Evolutionary conservation across 495 filamentous ascomycete species (phyloP).

Genomic region (Physcia stellaris): DNA sequence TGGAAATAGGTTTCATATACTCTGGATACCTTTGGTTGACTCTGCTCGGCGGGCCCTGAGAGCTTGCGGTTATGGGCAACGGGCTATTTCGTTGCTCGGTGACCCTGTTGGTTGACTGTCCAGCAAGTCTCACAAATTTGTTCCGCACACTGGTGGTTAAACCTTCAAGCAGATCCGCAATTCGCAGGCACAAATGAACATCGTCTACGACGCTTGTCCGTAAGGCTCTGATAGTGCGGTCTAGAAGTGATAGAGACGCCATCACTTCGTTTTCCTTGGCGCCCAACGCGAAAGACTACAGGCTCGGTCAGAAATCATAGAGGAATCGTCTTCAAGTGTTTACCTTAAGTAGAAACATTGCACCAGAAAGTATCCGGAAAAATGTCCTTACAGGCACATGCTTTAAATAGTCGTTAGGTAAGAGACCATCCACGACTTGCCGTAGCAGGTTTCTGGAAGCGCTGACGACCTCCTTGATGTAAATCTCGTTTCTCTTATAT

Average conservation of each 20-base stretch:
- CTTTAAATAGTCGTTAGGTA: slow-evolving; percentile 71
- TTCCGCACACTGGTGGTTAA: slow-evolving; percentile 60
- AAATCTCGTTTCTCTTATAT: slow-evolving; percentile 49
- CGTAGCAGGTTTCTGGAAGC: slow-evolving; percentile 71
- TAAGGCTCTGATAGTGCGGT: slow-evolving; percentile 64
- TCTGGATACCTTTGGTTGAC: slow-evolving; percentile 3
- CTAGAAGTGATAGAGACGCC: slow-evolving; percentile 66
- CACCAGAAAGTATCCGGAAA: slow-evolving; percentile 85
- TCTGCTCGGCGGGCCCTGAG: slow-evolving; percentile 2
- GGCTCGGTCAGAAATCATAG: neutral
- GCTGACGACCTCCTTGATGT: slow-evolving; percentile 78
- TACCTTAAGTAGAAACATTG: slow-evolving; percentile 83
- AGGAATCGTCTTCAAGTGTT: neutral
- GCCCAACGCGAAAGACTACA: slow-evolving; percentile 79
- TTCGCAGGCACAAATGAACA: slow-evolving; percentile 85
- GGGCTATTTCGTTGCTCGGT: too few species aligned
- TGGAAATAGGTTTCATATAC: too few species aligned
- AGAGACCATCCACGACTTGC: slow-evolving; percentile 70
- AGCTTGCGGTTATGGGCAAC: neutral
- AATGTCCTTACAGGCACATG: slow-evolving; percentile 89
- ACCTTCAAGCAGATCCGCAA: slow-evolving; percentile 81
- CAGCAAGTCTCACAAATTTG: slow-evolving; percentile 51
- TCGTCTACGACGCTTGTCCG: slow-evolving; percentile 85
- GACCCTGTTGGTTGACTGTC: slow-evolving; percentile 1
- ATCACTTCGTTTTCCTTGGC: slow-evolving; percentile 81